Evolutionary conservation across 208 protist genomes (phyloP).

Genomic region (Leishmania turanica): DNA sequence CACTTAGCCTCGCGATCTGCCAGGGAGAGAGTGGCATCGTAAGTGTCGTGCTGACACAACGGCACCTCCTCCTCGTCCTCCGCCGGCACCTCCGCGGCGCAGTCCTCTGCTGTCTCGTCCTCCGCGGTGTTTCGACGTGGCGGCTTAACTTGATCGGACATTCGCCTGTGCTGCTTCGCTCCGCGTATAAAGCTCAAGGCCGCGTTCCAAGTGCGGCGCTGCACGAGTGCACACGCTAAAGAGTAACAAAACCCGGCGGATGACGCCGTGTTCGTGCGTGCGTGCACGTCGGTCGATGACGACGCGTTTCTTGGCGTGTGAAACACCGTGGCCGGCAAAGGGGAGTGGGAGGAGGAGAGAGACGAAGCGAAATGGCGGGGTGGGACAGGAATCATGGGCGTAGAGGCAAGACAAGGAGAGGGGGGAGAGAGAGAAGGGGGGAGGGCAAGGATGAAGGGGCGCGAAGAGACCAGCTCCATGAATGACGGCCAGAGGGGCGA

Average conservation of each 20-base stretch:
- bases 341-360: too few relatives aligned
- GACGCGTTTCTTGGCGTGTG: neutral
- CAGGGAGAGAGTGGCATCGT: slow-evolving; percentile 48
- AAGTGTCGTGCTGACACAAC: slow-evolving; percentile 32
- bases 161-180: neutral
- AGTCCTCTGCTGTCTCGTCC: neutral
- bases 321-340: neutral
- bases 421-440: neutral
- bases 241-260: neutral
- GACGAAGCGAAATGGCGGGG: neutral
- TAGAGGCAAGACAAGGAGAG: too few relatives aligned
- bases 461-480: neutral
- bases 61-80: slow-evolving; percentile 25
- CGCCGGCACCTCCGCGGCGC: neutral
- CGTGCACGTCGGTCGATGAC: neutral
- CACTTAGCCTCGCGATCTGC: slow-evolving; percentile 71
- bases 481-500: neutral
- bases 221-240: neutral
- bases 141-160: slow-evolving; percentile 4
- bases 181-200: neutral
- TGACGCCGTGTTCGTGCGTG: neutral
- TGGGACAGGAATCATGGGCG: neutral
- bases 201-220: neutral
- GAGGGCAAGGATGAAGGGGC: neutral
- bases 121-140: neutral